A percentile compares a stretch with the other conserved stretches of the same genome.
These are phyloP conservation scores for Globisporangium polare DNA, from an alignment of 352 stramenopile species.

Conservation along the genomic window DNA sequence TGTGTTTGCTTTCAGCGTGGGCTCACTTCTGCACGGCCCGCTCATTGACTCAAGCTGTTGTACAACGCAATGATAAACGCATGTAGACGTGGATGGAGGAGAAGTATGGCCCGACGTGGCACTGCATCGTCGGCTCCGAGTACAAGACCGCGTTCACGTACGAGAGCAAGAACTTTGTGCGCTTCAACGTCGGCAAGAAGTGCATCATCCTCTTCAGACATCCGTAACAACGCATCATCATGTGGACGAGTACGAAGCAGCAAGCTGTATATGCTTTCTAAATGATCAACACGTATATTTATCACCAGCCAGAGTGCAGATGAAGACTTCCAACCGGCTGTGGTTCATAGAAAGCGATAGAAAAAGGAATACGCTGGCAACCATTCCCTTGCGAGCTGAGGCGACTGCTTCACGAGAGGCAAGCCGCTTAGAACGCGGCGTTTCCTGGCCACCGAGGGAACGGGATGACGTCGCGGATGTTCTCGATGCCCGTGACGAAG, in stretches of 20 bases:
- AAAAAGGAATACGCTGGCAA: background rate
- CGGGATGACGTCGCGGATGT: slow-evolving; percentile 98
- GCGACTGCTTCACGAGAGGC: background rate
- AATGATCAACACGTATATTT: slow-evolving; percentile 8
- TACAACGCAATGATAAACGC: background rate
- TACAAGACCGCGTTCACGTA: slow-evolving; percentile 74
- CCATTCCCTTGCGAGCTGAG: background rate
- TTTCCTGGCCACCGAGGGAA: slow-evolving; percentile 95
- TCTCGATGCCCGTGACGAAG: slow-evolving; percentile 97
- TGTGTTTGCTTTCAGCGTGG: background rate
- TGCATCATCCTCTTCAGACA: slow-evolving; percentile 82
- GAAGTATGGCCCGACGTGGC: slow-evolving; percentile 55
- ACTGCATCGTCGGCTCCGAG: slow-evolving; percentile 76
- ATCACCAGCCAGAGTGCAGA: background rate
- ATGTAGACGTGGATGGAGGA: slow-evolving; percentile 43
- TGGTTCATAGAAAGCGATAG: background rate
- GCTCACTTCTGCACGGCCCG: background rate
- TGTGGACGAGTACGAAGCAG: background rate
- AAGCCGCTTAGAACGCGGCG: slow-evolving; percentile 78
- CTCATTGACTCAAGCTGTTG: background rate
- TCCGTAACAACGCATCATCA: slow-evolving; percentile 21
- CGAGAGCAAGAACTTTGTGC: slow-evolving; percentile 84
- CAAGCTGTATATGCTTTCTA: background rate
- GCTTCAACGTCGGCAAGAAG: slow-evolving; percentile 83
- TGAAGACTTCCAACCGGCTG: background rate